Base-by-base conservation (phyloP, 1,284 basidiomycete genomes). In the Cutaneotrichosporon curvatum region DNA sequence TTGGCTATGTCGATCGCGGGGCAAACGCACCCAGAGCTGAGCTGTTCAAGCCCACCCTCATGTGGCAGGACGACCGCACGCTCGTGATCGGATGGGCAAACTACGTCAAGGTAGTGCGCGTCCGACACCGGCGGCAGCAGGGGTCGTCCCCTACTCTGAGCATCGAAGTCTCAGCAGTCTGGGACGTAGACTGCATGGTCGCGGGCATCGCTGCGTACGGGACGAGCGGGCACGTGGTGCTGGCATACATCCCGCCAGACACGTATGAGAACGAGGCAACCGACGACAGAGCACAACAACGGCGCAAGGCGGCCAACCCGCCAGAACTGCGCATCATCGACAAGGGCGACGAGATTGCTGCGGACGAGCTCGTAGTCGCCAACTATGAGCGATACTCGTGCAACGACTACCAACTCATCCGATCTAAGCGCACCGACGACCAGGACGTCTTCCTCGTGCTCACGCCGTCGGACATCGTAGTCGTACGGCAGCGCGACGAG, bases 141-240 rank as follows among this genome's bases (percentile, higher is more conserved):
- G 25, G 25, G 8, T 28, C 25, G 8, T 43, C 51, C 21, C 64
- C 65, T 3, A 45, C 54, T 4, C 48, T 70, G 2, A 58, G 57
- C 8, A 85, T 88, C 39, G 92, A 97, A 65, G 85, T 97, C 55
- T 88, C 85, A 0, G 84, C 86, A 2, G 84, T 91, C 35, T 90
- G 97, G 66, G 84, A 94, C 62, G 77, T 97, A 33, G 95, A 98
- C 68, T 92, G 88, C 66, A 92, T 96, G 87, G 82, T 97, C 22
- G 81, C 90, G 1, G 92, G 92, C 18, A 82, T 98, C 42, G 81
- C 86, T 2, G 84, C 87, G 3, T 87, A 91, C 52, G 57, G 46
- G 21, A 57, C 56, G 10, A 62, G 83, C 0, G 82, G 85, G 0
- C 87, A 92, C 67, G 79, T 97, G 41, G 76, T 94, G 15, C 74